Base-by-base conservation (phyloP, 169 alveolate species). In the Babesia bigemina region DNA sequence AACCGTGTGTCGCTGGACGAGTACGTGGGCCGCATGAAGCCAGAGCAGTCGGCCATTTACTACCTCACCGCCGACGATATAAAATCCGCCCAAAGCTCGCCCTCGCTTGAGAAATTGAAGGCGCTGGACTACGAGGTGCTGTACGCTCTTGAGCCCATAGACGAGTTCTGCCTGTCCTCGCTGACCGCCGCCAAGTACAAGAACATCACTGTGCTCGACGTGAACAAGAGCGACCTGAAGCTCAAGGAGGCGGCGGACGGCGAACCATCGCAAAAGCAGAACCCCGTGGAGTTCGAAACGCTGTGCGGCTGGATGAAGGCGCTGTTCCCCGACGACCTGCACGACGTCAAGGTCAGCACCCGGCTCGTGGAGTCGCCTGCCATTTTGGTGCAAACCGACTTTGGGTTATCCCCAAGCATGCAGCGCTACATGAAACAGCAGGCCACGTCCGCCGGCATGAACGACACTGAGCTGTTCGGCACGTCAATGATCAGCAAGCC, bases 391-490 rank as follows among this genome's bases (percentile, higher is more conserved):
- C 96, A 96, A 21, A 91, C 97, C 4, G 98, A 96, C 85, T 90
- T 94, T 63, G 98, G 99, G 10, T 92, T 95, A 62, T 95, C 99
- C 12, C 99, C 99, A 22, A 87, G 95, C 53, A 96, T 97, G 99
- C 98, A 96, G 84, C 92, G 96, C 84, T 95, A 96, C 73, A 94
- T 95, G 92, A 94, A 92, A 85, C 98, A 97, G 62, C 97, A 97
- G 86, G 98, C 99, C 13, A 94, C 96, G 48, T 94, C 97, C 45
- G 97, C 95, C 58, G 97, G 98, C 45, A 92, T 91, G 76, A 88
- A 93, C 73, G 98, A 93, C 60, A 86, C 88, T 45, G 94, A 90
- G 65, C 50, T 90, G 83, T 86, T 90, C 44, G 92, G 92, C 42
- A 95, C 94, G 36, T 91, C 95, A 58, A 86, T 95, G 59, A 95